Evolutionary conservation across 2,329 filamentous ascomycete species (phyloP).

Genomic region (Sporothrix variecibatus): DNA sequence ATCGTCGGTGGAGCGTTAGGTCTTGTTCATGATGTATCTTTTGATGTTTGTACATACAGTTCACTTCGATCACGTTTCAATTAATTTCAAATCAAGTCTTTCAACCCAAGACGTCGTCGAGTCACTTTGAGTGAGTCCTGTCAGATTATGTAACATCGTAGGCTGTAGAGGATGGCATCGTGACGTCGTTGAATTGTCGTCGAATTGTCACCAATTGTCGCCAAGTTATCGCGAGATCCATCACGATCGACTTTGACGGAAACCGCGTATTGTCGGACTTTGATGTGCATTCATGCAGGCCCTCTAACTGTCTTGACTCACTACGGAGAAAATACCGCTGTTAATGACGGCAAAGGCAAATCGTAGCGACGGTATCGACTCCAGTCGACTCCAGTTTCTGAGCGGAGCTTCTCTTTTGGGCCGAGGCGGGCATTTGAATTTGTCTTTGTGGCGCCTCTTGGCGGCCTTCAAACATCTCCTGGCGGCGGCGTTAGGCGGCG

Average conservation of each 20-base stretch:
- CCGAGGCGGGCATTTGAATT: not conserved
- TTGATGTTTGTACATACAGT: not conserved
- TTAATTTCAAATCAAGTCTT: not conserved
- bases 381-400: too few relatives aligned
- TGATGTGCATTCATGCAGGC: not conserved
- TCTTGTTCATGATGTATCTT: not conserved
- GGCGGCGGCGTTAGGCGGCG: constrained; percentile 7
- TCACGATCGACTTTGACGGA: not conserved
- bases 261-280: not conserved
- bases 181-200: not conserved
- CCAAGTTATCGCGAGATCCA: not conserved
- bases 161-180: too few relatives aligned
- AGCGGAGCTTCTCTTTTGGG: not conserved
- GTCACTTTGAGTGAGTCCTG: too few relatives aligned
- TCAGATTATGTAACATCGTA: too few relatives aligned
- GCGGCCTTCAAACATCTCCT: not conserved
- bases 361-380: not conserved
- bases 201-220: not conserved
- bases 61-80: not conserved
- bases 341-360: not conserved
- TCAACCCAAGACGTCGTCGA: too few relatives aligned
- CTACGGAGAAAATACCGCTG: constrained; percentile 5
- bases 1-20: not conserved
- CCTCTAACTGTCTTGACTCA: not conserved
- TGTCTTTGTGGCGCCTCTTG: not conserved